Conservation (phyloP, 1,284 basidiomycete species). For the Puccinia hordei region DNA sequence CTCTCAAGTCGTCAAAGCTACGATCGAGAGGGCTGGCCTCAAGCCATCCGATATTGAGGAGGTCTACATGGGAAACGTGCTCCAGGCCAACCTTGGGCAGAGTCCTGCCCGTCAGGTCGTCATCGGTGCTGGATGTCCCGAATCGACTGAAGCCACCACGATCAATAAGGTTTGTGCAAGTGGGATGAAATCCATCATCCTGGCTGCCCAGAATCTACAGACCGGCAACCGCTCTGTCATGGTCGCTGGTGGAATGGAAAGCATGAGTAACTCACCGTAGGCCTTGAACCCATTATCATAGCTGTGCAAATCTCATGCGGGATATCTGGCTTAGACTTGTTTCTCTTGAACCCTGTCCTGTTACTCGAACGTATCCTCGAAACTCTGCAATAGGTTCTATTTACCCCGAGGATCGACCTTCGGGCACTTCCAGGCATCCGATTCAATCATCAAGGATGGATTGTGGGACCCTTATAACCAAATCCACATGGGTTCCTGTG, state of each 20-base stretch:
- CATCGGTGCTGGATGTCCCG: constrained; percentile 85
- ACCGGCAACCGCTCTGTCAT: constrained; percentile 61
- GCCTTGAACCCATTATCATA: constrained; percentile 31
- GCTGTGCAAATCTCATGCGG: constrained; percentile 3
- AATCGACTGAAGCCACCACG: constrained; percentile 90
- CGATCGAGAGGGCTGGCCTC: constrained; percentile 76
- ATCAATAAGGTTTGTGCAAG: constrained; percentile 74
- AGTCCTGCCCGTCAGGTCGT: constrained; percentile 62
- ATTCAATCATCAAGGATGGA: constrained; percentile 88
- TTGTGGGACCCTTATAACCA: constrained; percentile 96
- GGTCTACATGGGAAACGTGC: constrained; percentile 85
- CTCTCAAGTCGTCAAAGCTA: constrained; percentile 82
- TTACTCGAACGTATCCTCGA: constrained; percentile 49
- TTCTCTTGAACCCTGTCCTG: constrained; percentile 21
- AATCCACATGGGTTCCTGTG: constrained; percentile 84
- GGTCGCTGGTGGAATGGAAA: constrained; percentile 63
- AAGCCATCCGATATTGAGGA: constrained; percentile 84
- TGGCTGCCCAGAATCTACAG: constrained; percentile 61
- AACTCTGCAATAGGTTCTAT: constrained; percentile 71
- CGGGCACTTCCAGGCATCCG: constrained; percentile 82
- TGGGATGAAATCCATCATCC: constrained; percentile 62
- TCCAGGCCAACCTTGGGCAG: constrained; percentile 61
- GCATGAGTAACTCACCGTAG: constrained; percentile 61
- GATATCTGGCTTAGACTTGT: constrained; percentile 25
- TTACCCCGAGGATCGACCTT: constrained; percentile 82